Evolutionary conservation across 129 eudicot genomes (phyloP).

Genomic region (Saussurea involucrata): DNA sequence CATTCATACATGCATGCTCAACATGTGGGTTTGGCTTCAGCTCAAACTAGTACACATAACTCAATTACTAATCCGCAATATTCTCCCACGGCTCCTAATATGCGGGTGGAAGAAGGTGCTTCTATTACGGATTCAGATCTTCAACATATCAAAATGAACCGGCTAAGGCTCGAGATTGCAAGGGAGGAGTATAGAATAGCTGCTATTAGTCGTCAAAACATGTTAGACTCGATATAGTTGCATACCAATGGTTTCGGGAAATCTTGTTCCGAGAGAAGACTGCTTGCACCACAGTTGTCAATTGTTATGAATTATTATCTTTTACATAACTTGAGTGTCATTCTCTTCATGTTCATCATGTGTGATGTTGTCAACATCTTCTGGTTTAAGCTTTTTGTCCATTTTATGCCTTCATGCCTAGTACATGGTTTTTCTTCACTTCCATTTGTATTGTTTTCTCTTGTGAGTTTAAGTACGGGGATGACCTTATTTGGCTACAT

Average conservation of each 20-base stretch:
- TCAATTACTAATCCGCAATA: conserved; percentile 2
- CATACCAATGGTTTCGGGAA: background rate
- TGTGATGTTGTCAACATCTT: background rate
- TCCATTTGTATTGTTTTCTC: too few species aligned
- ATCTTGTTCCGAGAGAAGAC: background rate
- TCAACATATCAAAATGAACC: conserved; percentile 6
- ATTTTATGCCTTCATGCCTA: background rate
- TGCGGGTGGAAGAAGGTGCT: background rate
- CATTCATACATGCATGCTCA: conserved; percentile 14
- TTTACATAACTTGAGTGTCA: background rate
- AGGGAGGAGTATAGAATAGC: conserved; percentile 14
- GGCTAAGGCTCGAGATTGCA: conserved; percentile 16
- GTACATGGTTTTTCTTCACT: background rate
- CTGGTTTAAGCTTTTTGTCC: background rate
- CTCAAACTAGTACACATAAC: background rate
- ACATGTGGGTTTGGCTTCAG: background rate
- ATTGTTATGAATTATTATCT: background rate
- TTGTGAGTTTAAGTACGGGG: too few species aligned
- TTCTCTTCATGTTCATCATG: background rate
- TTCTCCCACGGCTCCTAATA: conserved; percentile 12
- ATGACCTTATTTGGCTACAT: too few species aligned
- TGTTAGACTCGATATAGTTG: conserved; percentile 12
- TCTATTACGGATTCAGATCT: background rate
- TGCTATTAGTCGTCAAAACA: background rate
- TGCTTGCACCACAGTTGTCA: background rate